Evolutionary conservation across 441 rosid genomes (phyloP).

Genomic region (Eruca vesicaria): DNA sequence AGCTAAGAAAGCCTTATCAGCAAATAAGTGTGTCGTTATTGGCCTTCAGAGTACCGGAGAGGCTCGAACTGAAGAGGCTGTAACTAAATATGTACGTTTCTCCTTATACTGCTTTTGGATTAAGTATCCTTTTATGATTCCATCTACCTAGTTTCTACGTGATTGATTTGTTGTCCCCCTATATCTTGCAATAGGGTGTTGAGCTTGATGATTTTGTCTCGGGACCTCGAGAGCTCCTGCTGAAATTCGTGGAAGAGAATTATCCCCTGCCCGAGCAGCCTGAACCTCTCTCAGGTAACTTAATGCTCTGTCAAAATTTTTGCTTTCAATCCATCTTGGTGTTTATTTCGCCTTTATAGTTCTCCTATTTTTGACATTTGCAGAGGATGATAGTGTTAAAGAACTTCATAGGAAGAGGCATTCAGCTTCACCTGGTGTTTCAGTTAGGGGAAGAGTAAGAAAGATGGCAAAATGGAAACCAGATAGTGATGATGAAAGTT

Average conservation of each 20-base stretch:
- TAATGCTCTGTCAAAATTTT: slow-evolving; percentile 18
- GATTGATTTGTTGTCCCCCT: slow-evolving; percentile 15
- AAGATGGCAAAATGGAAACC: slow-evolving; percentile 94
- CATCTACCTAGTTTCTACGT: slow-evolving; percentile 5
- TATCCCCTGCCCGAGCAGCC: slow-evolving; percentile 98
- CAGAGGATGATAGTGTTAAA: slow-evolving; percentile 87
- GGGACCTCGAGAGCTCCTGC: slow-evolving; percentile 96
- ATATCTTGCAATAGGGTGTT: slow-evolving; percentile 57
- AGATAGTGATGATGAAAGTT: slow-evolving; percentile 84
- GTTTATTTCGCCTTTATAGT: slow-evolving; percentile 7
- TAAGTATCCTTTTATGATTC: slow-evolving; percentile 9
- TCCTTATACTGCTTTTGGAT: slow-evolving; percentile 17
- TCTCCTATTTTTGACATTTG: slow-evolving; percentile 24
- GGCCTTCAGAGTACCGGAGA: slow-evolving; percentile 99
- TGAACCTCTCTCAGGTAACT: slow-evolving; percentile 80
- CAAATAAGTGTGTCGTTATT: slow-evolving; percentile 90
- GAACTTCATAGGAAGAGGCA: slow-evolving; percentile 97
- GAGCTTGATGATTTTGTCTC: slow-evolving; percentile 99
- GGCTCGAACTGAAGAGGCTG: slow-evolving; percentile 99
- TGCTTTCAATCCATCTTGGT: slow-evolving; percentile 17
- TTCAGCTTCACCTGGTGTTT: slow-evolving; percentile 89
- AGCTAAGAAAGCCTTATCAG: slow-evolving; percentile 72
- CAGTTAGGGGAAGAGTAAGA: slow-evolving; percentile 93
- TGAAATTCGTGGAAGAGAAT: slow-evolving; percentile 98
- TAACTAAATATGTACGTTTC: slow-evolving; percentile 89